Base-by-base conservation (phyloP, 169 alveolate genomes). In the Eimeria maxima region DNA sequence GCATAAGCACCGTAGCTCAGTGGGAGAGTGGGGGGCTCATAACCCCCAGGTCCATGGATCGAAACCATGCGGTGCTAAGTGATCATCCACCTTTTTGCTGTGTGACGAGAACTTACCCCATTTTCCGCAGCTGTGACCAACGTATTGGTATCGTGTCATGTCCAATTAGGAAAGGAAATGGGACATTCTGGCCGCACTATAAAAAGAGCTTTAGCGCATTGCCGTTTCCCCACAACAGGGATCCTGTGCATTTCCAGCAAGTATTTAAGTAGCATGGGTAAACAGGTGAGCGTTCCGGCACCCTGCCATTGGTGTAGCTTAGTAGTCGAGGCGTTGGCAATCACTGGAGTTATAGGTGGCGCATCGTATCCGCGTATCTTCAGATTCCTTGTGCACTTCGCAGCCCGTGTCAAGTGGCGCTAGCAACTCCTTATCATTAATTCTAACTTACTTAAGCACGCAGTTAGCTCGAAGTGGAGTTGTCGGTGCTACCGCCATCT, bases 31-130 rank as follows among this genome's bases (percentile, higher is more conserved):
- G 98, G 99, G 99, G 99, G 99, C 99, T 98, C 99, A 98, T 98
- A 98, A 98, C 99, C 99, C 99, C 99, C 98, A 98, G 99, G 99
- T 96, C 99, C 99, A 98, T 97, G 98, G 99, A 98, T 98, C 99
- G 99, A 98, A 98, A 97, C 99, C 99, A 97, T 98, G 99, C 99
- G 98, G 98, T 98, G 99, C 99, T 98, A 98, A 57, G 1, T 1
- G 3, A 1, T 53, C 18, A 0, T 0, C 2, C 63, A 0, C 81
- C 94, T 65, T 57, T 47, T 38, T 38, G 91, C 22, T 67, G 3
- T 53, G 11, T 8, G 63, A 8, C 18, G 63, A 16, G 0, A 53
- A 53, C 18, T 53, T 53, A 0, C 63, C 18, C 11, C 18, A 53
- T 53, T 53, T 53, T 53, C 3, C 11, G 5, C 63, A 8, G 18